These are phyloP conservation scores for Penicillium pancosmium DNA, from an alignment of 495 filamentous ascomycete species.

Conservation along the genomic window DNA sequence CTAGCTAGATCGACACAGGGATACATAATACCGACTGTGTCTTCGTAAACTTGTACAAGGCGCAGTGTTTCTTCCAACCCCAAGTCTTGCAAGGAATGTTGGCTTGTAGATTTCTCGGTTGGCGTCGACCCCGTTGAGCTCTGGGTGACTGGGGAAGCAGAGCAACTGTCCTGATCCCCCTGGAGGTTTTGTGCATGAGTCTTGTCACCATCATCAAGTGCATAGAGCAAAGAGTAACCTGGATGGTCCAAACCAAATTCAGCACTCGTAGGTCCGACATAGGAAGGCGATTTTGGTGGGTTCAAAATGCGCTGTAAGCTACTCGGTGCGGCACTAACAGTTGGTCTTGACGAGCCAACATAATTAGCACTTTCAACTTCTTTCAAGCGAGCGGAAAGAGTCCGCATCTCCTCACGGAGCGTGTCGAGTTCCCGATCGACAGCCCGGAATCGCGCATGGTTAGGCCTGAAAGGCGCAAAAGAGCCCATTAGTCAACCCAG, in stretches of 20 bases:
- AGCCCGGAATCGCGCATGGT: slow-evolving; percentile 20
- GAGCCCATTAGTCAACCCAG: background rate
- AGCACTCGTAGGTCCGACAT: slow-evolving; percentile 46
- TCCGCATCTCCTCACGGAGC: slow-evolving; percentile 37
- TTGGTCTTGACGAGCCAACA: background rate
- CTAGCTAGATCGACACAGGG: slow-evolving; percentile 73
- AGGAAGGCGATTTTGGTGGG: slow-evolving; percentile 39
- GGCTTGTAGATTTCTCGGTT: slow-evolving; percentile 6
- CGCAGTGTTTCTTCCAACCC: slow-evolving; percentile 66
- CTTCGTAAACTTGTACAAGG: slow-evolving; percentile 71
- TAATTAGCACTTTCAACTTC: slow-evolving; percentile 30
- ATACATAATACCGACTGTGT: slow-evolving; percentile 84
- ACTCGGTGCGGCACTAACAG: slow-evolving; percentile 2
- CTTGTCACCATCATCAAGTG: background rate
- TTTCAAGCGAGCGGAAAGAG: slow-evolving; percentile 37
- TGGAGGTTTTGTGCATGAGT: background rate
- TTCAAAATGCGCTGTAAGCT: slow-evolving; percentile 40
- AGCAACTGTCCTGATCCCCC: background rate
- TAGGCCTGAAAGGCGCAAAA: slow-evolving; percentile 16
- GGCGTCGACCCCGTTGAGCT: slow-evolving; percentile 24
- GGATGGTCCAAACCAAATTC: slow-evolving; percentile 40
- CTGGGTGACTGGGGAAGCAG: slow-evolving; percentile 17
- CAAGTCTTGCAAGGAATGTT: slow-evolving; percentile 24
- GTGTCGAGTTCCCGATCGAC: slow-evolving; percentile 35
- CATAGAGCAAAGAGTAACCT: background rate